Evolutionary conservation across 495 filamentous ascomycete genomes (phyloP).

Genomic region (Aspergillus ostianus): DNA sequence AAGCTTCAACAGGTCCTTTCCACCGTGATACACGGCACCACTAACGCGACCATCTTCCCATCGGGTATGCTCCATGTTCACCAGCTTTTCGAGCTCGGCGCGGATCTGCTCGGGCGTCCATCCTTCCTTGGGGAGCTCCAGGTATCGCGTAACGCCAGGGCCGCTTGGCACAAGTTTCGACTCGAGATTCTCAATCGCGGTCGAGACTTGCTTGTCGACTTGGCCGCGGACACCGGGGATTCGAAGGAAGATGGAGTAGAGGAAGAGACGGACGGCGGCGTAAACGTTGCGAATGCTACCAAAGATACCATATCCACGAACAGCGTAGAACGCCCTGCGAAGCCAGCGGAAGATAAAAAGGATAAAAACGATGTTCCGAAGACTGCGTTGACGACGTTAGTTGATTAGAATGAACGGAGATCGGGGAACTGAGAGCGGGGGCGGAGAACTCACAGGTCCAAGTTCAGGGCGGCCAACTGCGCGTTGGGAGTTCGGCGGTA

Average conservation of each 20-base stretch:
- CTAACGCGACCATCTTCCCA: constrained; percentile 97
- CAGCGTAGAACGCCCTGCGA: constrained; percentile 73
- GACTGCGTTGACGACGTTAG: constrained; percentile 37
- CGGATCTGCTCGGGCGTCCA: constrained; percentile 77
- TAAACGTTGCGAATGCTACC: constrained; percentile 76
- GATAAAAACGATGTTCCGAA: constrained; percentile 87
- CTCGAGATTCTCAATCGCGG: constrained; percentile 69
- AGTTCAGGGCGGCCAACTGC: constrained; percentile 63
- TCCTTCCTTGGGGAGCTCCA: constrained; percentile 79
- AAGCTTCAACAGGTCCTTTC: constrained; percentile 74
- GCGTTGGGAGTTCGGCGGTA: constrained; percentile 51
- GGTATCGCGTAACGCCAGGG: constrained; percentile 68
- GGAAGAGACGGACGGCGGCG: constrained; percentile 61
- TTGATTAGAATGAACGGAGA: constrained; percentile 12
- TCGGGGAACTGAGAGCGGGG: constrained; percentile 7
- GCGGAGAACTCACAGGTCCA: constrained; percentile 70
- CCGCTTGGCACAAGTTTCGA: constrained; percentile 74
- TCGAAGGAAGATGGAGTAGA: constrained; percentile 83
- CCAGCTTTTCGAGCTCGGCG: constrained; percentile 75
- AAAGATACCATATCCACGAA: constrained; percentile 84
- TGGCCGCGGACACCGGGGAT: constrained; percentile 78
- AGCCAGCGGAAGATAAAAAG: constrained; percentile 86
- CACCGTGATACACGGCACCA: constrained; percentile 95
- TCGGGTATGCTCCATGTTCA: constrained; percentile 83
- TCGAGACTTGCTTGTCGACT: constrained; percentile 73